phyloP scores from a whole-genome alignment of 202 grass and related monocot genomes.

The Digitaria exilis region DNA sequence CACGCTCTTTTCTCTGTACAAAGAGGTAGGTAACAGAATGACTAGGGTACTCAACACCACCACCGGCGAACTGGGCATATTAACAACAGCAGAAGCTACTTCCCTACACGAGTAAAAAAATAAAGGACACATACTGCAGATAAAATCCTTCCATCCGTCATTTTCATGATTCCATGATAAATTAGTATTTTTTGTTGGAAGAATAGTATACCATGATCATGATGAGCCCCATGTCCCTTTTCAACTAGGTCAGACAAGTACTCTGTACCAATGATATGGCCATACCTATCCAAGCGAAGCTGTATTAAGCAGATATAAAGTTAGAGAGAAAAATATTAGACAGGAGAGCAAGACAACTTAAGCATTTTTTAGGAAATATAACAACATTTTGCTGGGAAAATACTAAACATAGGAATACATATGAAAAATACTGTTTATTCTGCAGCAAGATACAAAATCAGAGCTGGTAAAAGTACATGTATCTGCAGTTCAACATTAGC shows the following conservation, averaged over 20 bases:
- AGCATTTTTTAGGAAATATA: not conserved
- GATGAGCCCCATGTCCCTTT: constrained; percentile 75
- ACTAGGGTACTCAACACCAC: not conserved
- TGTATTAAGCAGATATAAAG: constrained; percentile 49
- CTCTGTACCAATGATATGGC: constrained; percentile 83
- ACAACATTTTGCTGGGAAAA: not conserved
- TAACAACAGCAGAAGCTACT: constrained; percentile 17
- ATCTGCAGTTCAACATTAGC: constrained; percentile 20
- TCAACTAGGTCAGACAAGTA: constrained; percentile 96
- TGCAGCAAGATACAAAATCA: constrained; percentile 23
- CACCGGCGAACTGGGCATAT: not conserved
- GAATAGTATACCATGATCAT: constrained; percentile 71
- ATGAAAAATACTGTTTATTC: not conserved
- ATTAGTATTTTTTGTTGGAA: not conserved
- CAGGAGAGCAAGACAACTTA: not conserved
- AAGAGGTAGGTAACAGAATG: not conserved
- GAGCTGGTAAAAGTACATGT: constrained; percentile 1
- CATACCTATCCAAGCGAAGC: constrained; percentile 79
- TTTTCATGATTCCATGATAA: not conserved
- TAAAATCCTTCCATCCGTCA: constrained; percentile 7
- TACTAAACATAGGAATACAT: not conserved
- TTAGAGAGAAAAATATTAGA: constrained; percentile 29
- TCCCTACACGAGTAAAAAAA: not conserved
- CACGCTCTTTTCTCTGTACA: not conserved
- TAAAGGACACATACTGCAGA: constrained; percentile 5